phyloP scores from a whole-genome alignment of 176 grass and related monocot species.

The Puccinellia tenuiflora region DNA sequence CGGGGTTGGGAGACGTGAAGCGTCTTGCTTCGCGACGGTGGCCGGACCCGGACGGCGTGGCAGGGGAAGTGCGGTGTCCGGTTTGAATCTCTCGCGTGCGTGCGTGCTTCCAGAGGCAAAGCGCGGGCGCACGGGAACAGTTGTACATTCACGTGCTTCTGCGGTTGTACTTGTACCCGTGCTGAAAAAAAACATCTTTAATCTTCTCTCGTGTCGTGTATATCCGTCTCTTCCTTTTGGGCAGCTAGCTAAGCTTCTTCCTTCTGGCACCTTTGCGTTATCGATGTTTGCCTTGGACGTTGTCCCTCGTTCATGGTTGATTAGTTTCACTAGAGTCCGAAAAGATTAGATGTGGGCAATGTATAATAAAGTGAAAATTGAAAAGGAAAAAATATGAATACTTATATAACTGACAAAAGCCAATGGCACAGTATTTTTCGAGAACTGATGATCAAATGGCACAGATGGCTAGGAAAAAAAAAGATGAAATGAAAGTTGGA shows the following conservation, averaged over 20 bases:
- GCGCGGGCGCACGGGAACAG: not conserved
- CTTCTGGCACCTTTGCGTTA: conserved; percentile 9
- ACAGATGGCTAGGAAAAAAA: not conserved
- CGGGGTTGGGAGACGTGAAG: conserved; percentile 26
- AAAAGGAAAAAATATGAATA: too few relatives aligned
- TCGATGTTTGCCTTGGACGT: not conserved
- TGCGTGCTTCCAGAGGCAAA: not conserved
- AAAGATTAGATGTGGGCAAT: too few relatives aligned
- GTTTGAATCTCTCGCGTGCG: not conserved
- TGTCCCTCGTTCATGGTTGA: not conserved
- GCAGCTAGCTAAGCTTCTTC: not conserved
- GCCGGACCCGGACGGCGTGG: conserved; percentile 16
- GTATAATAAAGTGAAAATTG: too few relatives aligned
- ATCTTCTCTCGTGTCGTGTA: not conserved
- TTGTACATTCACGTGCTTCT: not conserved
- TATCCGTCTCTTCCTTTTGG: not conserved
- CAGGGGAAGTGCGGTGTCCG: not conserved
- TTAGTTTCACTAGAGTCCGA: too few relatives aligned
- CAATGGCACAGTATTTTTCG: too few relatives aligned
- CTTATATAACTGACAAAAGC: too few relatives aligned
- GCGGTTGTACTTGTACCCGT: not conserved
- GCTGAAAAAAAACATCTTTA: not conserved
- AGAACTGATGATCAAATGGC: too few relatives aligned
- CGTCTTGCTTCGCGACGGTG: conserved; percentile 34
- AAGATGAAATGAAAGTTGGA: not conserved